Conservation (phyloP, 768 basidiomycete species). For the Coprinopsis sp. region DNA sequence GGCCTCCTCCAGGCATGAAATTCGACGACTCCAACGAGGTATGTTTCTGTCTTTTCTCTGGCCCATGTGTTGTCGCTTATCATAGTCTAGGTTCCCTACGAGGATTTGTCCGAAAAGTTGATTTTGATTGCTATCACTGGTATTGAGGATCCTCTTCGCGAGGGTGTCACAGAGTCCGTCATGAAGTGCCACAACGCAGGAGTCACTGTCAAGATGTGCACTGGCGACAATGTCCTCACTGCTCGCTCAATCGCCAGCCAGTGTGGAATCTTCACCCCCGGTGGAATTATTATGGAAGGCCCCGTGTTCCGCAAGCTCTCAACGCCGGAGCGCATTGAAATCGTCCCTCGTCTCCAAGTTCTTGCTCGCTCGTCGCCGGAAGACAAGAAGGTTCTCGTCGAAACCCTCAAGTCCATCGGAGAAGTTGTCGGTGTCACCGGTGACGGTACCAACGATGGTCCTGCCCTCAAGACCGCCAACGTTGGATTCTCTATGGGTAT, state of each 20-base stretch:
- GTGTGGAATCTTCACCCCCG: slow-evolving; percentile 90
- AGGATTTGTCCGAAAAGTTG: slow-evolving; percentile 63
- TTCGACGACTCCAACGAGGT: slow-evolving; percentile 51
- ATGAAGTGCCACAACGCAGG: slow-evolving; percentile 83
- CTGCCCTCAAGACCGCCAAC: slow-evolving; percentile 90
- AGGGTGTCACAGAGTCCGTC: slow-evolving; percentile 87
- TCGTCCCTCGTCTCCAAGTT: slow-evolving; percentile 91
- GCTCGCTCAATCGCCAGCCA: slow-evolving; percentile 95
- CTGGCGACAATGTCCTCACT: slow-evolving; percentile 94
- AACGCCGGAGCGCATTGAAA: slow-evolving; percentile 65
- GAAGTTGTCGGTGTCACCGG: slow-evolving; percentile 96
- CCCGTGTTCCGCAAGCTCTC: slow-evolving; percentile 83
- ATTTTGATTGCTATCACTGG: slow-evolving; percentile 88
- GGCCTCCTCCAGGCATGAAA: slow-evolving; percentile 65
- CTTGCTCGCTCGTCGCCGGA: slow-evolving; percentile 96
- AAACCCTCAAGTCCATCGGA: slow-evolving; percentile 79
- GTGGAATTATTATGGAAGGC: slow-evolving; percentile 98
- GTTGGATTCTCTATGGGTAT: slow-evolving; percentile 98
- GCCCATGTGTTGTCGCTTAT: slow-evolving; percentile 10
- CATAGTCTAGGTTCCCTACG: slow-evolving; percentile 55
- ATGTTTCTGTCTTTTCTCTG: slow-evolving; percentile 12
- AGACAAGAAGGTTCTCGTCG: slow-evolving; percentile 92
- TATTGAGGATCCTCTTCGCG: slow-evolving; percentile 93
- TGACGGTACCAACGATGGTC: slow-evolving; percentile 97
- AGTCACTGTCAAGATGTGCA: slow-evolving; percentile 96